A percentile compares a stretch with the other conserved stretches of the same genome.
These are phyloP conservation scores for Fusarium sp. DNA, from an alignment of 2,329 filamentous ascomycete species.

Conservation along the genomic window DNA sequence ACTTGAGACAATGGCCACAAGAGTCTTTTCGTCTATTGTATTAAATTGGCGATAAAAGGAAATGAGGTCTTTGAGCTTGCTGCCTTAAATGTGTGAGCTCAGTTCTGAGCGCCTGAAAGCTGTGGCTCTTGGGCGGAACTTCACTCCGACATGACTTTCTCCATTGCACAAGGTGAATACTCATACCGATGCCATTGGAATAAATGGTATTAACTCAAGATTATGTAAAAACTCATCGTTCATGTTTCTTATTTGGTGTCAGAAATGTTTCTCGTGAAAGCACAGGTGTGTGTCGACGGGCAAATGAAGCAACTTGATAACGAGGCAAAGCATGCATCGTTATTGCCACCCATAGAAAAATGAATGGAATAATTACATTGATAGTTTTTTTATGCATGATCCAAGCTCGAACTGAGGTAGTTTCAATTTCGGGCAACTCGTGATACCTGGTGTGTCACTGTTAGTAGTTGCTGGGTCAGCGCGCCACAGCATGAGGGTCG, in stretches of 20 bases:
- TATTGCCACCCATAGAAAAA: neutral
- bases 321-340: neutral
- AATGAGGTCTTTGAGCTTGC: neutral
- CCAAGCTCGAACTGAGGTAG: neutral
- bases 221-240: neutral
- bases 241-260: neutral
- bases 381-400: neutral
- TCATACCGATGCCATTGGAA: neutral
- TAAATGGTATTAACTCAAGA: neutral
- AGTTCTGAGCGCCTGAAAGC: neutral
- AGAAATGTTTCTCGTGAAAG: neutral
- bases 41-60: rapidly evolving
- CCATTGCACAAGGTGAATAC: neutral
- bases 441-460: neutral
- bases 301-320: neutral
- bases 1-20: neutral
- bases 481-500: slow-evolving; percentile 9
- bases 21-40: neutral
- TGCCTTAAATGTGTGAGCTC: neutral
- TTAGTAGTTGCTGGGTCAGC: slow-evolving; percentile 31
- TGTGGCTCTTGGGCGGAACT: neutral
- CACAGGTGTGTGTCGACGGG: no score
- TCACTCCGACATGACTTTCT: neutral
- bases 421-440: neutral
- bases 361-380: neutral